phyloP scores from a whole-genome alignment of 805 yeast species.

The Kuraishia capsulata region DNA sequence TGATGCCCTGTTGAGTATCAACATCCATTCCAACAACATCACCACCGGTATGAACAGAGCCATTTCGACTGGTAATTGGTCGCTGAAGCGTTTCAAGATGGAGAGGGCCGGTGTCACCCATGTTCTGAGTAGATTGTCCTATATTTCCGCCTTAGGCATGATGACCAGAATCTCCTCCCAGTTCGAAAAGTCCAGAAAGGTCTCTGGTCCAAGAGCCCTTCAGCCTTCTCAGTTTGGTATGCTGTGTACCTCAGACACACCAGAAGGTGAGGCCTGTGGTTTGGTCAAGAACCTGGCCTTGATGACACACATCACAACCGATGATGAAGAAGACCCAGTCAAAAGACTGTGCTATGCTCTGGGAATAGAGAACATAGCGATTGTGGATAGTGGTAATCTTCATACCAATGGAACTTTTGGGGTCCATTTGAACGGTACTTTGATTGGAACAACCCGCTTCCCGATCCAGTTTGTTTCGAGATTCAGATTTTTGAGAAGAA shows the following conservation, averaged over 20 bases:
- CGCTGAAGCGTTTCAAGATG: conserved; percentile 97
- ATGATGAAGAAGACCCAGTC: conserved; percentile 91
- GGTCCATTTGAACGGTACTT: conserved; percentile 87
- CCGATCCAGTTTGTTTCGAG: conserved; percentile 74
- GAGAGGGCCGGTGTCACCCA: conserved; percentile 99
- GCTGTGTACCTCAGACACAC: conserved; percentile 98
- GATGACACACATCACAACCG: conserved; percentile 98
- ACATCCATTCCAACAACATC: conserved; percentile 86
- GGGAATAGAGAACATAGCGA: conserved; percentile 83
- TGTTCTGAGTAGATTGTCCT: conserved; percentile 83
- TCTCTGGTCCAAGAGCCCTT: conserved; percentile 96
- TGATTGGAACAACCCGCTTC: conserved; percentile 81
- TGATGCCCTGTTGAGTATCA: conserved; percentile 84
- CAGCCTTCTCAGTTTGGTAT: conserved; percentile 99
- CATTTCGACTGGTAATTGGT: conserved; percentile 98
- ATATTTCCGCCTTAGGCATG: conserved; percentile 95
- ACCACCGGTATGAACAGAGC: conserved; percentile 94
- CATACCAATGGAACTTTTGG: conserved; percentile 76
- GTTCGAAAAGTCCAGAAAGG: conserved; percentile 95
- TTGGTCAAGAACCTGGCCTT: conserved; percentile 92
- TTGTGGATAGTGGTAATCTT: conserved; percentile 74
- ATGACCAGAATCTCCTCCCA: conserved; percentile 99
- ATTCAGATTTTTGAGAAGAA: conserved; percentile 74
- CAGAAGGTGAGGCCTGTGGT: conserved; percentile 99
- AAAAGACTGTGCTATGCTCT: conserved; percentile 64